Percentiles rank a stretch among this genome's conserved stretches.
These are phyloP conservation scores for Mortierella antarctica DNA, from an alignment of 192 early-diverging fungal genomes.

Conservation along the genomic window DNA sequence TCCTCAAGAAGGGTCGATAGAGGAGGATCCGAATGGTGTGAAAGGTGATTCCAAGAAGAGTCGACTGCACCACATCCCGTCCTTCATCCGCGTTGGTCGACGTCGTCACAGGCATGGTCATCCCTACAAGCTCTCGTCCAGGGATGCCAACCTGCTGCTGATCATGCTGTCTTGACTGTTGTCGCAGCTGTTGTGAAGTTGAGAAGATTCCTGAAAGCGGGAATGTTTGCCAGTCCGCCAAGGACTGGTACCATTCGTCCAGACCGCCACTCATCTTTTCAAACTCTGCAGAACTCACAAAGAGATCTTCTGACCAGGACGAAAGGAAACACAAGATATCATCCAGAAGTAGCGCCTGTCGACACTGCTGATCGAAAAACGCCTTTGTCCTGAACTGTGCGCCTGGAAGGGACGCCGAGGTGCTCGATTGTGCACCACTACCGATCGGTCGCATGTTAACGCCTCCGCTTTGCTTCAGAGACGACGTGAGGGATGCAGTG, in stretches of 20 bases:
- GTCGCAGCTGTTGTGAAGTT: neutral
- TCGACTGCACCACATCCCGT: conserved; percentile 44
- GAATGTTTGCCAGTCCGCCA: conserved; percentile 47
- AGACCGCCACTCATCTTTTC: conserved; percentile 34
- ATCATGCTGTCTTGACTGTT: conserved; percentile 3
- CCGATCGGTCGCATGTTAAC: conserved; percentile 5
- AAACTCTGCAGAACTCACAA: conserved; percentile 46
- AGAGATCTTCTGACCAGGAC: conserved; percentile 44
- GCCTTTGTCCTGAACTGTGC: conserved; percentile 31
- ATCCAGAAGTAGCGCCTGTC: conserved; percentile 41
- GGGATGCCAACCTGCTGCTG: neutral
- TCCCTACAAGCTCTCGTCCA: neutral
- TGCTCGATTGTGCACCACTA: neutral
- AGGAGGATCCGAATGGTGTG: conserved; percentile 44
- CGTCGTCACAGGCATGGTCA: neutral
- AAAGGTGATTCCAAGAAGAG: conserved; percentile 33
- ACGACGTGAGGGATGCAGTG: neutral
- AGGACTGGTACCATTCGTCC: conserved; percentile 42
- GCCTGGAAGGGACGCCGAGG: conserved; percentile 18
- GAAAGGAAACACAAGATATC: conserved; percentile 43
- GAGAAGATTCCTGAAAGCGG: conserved; percentile 37
- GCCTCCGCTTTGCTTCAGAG: neutral
- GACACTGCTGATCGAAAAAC: conserved; percentile 50
- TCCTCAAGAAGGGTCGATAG: conserved; percentile 44
- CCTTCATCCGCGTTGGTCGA: conserved; percentile 25